These are phyloP conservation scores for Rhodotorula taiwanensis DNA, from an alignment of 768 basidiomycete species.

Conservation along the genomic window DNA sequence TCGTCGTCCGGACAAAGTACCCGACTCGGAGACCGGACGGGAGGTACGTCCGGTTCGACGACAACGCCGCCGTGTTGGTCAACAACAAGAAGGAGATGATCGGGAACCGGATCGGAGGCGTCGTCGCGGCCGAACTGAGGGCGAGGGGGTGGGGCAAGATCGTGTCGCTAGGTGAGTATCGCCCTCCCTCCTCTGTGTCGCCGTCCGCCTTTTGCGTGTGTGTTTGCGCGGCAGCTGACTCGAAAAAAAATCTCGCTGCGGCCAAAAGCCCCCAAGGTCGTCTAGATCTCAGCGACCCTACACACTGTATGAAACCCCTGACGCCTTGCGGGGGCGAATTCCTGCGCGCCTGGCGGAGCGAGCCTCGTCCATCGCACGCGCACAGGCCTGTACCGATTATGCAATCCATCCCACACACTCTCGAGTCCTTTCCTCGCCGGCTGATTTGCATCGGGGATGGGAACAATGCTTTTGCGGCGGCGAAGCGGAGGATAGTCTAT, in stretches of 20 bases:
- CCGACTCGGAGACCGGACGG: slow-evolving; percentile 79
- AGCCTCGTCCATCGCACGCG: no score
- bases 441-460: no score
- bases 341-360: no score
- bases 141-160: slow-evolving; percentile 94
- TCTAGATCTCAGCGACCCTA: no score
- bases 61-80: slow-evolving; percentile 87
- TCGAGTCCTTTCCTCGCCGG: no score
- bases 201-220: neutral
- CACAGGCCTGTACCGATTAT: no score
- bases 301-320: no score
- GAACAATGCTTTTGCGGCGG: no score
- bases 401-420: no score
- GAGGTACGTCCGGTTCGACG: slow-evolving; percentile 79
- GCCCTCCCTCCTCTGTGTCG: neutral
- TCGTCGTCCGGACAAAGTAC: slow-evolving; percentile 90
- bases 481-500: no score
- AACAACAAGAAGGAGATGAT: slow-evolving; percentile 96
- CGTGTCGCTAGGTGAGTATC: slow-evolving; percentile 57
- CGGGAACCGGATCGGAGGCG: slow-evolving; percentile 86
- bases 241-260: no score
- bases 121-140: slow-evolving; percentile 83
- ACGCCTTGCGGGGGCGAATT: no score
- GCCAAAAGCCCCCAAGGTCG: slow-evolving; percentile 33
- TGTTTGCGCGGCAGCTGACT: neutral